These are phyloP conservation scores for Pseudonitzschia multiseries DNA, from an alignment of 108 stramenopile genomes.

Conservation along the genomic window DNA sequence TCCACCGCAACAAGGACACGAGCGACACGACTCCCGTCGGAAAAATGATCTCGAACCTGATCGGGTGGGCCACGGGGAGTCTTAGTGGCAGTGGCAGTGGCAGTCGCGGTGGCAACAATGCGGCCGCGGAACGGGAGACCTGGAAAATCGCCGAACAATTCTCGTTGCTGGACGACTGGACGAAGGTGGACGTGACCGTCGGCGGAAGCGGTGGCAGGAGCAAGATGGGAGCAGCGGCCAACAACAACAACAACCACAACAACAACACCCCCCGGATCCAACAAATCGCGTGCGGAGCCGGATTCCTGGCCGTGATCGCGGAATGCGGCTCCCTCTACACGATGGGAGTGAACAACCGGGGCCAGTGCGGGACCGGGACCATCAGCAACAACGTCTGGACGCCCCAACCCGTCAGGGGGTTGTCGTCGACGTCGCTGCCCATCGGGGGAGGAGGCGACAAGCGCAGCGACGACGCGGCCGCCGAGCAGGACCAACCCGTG, in stretches of 20 bases:
- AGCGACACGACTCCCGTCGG: conserved; percentile 26
- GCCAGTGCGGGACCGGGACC: conserved; percentile 78
- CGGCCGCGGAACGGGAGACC: conserved; percentile 14
- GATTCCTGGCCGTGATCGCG: conserved; percentile 69
- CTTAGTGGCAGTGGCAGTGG: too few relatives aligned
- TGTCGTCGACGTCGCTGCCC: conserved; percentile 15
- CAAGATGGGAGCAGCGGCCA: conserved; percentile 5
- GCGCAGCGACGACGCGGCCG: conserved; percentile 1
- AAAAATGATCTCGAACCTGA: conserved; percentile 27
- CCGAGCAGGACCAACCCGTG: conserved; percentile 62
- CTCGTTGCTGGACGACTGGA: conserved; percentile 35
- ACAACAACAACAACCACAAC: too few relatives aligned
- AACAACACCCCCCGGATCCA: too few relatives aligned
- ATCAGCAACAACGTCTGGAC: conserved; percentile 69
- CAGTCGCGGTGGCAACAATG: too few relatives aligned
- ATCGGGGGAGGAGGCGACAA: conserved; percentile 7
- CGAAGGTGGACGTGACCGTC: conserved; percentile 25
- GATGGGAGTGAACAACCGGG: conserved; percentile 78
- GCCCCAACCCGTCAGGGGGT: conserved; percentile 56
- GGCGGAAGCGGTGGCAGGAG: not conserved
- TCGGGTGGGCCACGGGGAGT: conserved; percentile 34
- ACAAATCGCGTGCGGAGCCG: conserved; percentile 49
- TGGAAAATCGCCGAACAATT: conserved; percentile 34
- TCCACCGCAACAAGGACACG: conserved; percentile 19
- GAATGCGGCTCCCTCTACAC: conserved; percentile 49